Conservation (phyloP, 768 basidiomycete genomes). For the Leucocoprinus sp. region DNA sequence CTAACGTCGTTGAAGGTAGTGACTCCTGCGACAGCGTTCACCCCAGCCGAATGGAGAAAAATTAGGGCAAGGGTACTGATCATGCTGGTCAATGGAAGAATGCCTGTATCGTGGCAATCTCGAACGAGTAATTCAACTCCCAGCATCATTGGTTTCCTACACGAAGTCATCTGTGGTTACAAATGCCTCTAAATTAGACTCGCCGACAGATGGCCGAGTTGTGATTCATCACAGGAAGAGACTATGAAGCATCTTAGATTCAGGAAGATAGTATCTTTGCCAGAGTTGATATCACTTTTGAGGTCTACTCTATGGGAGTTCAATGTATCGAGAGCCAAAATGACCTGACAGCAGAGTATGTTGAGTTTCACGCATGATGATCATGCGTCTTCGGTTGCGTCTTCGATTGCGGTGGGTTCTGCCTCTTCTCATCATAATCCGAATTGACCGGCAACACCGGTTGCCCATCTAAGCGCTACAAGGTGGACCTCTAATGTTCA, state of each 20-base stretch:
- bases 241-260: background rate
- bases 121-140: background rate
- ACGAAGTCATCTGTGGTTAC: no score
- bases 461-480: slow-evolving; percentile 49
- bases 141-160: background rate
- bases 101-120: background rate
- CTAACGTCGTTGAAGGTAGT: slow-evolving; percentile 16
- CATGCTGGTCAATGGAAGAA: background rate
- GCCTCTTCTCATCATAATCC: slow-evolving; percentile 13
- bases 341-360: background rate
- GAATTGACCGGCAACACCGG: slow-evolving; percentile 36
- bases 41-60: slow-evolving; percentile 2
- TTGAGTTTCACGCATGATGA: background rate
- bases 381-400: background rate
- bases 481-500: background rate
- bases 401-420: background rate
- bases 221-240: no score
- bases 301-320: no score
- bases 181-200: no score
- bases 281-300: no score
- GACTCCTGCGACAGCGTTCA: slow-evolving; percentile 16
- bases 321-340: background rate
- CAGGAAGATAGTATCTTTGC: no score
- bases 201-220: no score
- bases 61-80: background rate